These are phyloP conservation scores for Rhipidocladum racemiflorum DNA, from an alignment of 176 grass and related monocot species.

Conservation along the genomic window DNA sequence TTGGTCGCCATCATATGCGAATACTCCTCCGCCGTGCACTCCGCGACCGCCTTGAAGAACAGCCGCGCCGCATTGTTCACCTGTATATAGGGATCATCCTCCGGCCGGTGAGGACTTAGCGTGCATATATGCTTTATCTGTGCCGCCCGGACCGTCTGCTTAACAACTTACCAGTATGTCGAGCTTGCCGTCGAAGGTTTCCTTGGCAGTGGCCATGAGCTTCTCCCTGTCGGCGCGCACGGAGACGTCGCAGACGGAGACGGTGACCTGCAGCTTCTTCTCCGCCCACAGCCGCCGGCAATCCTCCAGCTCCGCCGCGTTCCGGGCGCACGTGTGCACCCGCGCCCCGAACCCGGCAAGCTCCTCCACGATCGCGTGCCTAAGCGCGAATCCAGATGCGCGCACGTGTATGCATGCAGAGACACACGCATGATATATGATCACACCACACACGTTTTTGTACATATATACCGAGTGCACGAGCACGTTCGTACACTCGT, in stretches of 20 bases:
- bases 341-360: conserved; percentile 24
- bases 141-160: too few species aligned
- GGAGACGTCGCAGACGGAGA: conserved; percentile 46
- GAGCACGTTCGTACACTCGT: too few species aligned
- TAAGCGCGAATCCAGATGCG: not conserved
- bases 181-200: conserved; percentile 30
- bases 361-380: conserved; percentile 43
- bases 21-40: conserved; percentile 32
- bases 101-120: too few species aligned
- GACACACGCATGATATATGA: too few species aligned
- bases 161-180: not conserved
- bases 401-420: not conserved
- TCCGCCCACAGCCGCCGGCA: conserved; percentile 29
- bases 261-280: not conserved
- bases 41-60: not conserved
- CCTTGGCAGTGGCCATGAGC: not conserved
- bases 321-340: conserved; percentile 37
- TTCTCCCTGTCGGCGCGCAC: conserved; percentile 10
- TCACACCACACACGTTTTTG: too few species aligned
- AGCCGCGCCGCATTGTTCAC: conserved; percentile 26
- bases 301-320: conserved; percentile 32
- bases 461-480: too few species aligned
- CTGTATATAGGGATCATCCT: not conserved
- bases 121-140: too few species aligned
- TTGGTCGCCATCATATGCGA: conserved; percentile 28